Evolutionary conservation across 1,139 yeast species (phyloP).

Genomic region (Blastobotrys elegans): DNA sequence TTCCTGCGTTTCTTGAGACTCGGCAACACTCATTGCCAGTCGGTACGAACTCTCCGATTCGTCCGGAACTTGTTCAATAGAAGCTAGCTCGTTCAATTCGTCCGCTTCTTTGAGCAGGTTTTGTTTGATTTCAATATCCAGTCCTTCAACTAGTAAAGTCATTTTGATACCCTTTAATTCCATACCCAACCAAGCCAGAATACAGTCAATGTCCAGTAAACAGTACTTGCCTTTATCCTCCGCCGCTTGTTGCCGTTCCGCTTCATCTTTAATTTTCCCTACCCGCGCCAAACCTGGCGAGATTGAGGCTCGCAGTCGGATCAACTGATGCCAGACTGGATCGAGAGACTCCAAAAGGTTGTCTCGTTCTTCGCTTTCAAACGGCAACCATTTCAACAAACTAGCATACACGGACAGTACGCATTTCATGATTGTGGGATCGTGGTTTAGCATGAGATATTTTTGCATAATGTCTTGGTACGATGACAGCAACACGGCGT

Average conservation of each 20-base stretch:
- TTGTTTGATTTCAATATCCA: background rate
- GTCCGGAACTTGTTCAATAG: conserved; percentile 2
- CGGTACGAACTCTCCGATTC: conserved; percentile 1
- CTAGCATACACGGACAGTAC: background rate
- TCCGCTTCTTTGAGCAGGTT: background rate
- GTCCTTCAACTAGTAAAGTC: no score
- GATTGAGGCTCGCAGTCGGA: background rate
- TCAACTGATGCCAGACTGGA: background rate
- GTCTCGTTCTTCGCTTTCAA: background rate
- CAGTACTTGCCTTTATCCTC: background rate
- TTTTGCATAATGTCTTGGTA: no score
- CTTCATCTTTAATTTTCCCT: background rate
- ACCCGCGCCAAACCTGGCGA: background rate
- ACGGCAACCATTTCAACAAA: conserved; percentile 1
- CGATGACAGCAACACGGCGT: no score
- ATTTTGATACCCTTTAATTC: background rate
- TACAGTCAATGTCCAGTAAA: background rate
- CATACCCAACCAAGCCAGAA: background rate
- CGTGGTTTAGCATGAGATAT: background rate
- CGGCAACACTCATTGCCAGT: background rate
- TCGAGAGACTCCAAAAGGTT: background rate
- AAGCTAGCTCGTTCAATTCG: background rate
- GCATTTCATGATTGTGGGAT: background rate
- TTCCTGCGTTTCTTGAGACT: background rate
- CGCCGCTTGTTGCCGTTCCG: background rate